Base-by-base conservation (phyloP, 2,329 filamentous ascomycete species). In the Aspergillus niger region DNA sequence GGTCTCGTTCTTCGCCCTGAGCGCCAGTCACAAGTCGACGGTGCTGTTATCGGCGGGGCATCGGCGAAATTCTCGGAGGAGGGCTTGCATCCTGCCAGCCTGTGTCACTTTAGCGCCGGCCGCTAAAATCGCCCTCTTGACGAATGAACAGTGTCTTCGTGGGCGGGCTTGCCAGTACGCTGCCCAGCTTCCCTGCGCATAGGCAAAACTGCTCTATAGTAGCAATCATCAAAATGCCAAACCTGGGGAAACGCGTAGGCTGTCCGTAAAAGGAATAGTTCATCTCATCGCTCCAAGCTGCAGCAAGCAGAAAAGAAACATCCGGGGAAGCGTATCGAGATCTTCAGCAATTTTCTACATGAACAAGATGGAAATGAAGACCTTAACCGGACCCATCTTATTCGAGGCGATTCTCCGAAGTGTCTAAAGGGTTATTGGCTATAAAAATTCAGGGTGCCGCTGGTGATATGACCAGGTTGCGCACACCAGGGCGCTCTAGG, bases 51-150 rank as follows among this genome's bases (percentile, higher is more conserved):
- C 65, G 67, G 67, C 52, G 66, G 66, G 66, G 63, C 61, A 47
- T 64, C 66, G 67, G 67, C 63, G 67, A 69, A 69, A 67, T 67
- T 69, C 53, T 69, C 67, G 67, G 67, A 62, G 61, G 53, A 43
- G 22, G 36, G 43, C 38, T 52, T 20, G 38, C 51, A 24, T 47
- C 39, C 24, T 55, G 53, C 43, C 47, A 50, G 47, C 20, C 26
- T 20, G 26, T 20, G 26, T n/a, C n/a, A 8, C 28, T 47, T 17
- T 38, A 47, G 53, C 30, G 39, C 43, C 39, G 52, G 38, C 26
- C 30, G 28, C 53, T 32, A 55, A 47, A 22, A 28, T 5, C 15
- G 6, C 15, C 38, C 3, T 30, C 20, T 11, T 11, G 15, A 26
- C 38, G 13, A 53, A 52, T 52, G 39, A 38, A 36, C 53, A 6